Conservation (phyloP, 805 yeast species). For the Saturnispora bothae region DNA sequence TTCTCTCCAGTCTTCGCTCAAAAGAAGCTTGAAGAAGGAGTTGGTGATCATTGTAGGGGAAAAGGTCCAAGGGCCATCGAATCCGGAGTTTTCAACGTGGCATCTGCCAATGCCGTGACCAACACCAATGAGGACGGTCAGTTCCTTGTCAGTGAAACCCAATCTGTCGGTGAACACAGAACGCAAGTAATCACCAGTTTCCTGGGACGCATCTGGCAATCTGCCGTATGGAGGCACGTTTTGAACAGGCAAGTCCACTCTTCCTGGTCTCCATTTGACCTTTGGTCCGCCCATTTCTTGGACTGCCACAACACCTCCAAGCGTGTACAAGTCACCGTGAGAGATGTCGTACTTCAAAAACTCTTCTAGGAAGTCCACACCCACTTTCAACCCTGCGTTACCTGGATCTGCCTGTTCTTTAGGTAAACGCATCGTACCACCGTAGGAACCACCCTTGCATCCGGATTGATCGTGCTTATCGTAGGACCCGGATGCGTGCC, state of each 20-base stretch:
- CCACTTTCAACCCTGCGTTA: conserved; percentile 42
- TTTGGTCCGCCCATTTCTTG: conserved; percentile 58
- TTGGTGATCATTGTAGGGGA: conserved; percentile 66
- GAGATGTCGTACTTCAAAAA: conserved; percentile 45
- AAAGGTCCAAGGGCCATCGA: conserved; percentile 86
- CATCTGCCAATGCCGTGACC: conserved; percentile 42
- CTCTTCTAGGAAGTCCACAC: conserved; percentile 46
- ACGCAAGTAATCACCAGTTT: conserved; percentile 34
- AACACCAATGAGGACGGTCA: conserved; percentile 35
- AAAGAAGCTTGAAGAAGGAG: conserved; percentile 52
- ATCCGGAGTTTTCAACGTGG: conserved; percentile 53
- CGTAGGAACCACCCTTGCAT: conserved; percentile 36
- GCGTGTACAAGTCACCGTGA: conserved; percentile 61
- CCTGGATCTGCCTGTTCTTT: conserved; percentile 42
- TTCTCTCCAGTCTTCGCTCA: conserved; percentile 48
- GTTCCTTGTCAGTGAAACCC: conserved; percentile 38
- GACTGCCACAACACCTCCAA: conserved; percentile 56
- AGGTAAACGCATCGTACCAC: conserved; percentile 42
- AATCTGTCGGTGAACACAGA: conserved; percentile 32
- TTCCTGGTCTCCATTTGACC: conserved; percentile 46
- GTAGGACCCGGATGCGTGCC: conserved; percentile 43
- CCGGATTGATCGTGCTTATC: conserved; percentile 33
- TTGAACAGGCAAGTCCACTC: conserved; percentile 28
- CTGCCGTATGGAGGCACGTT: conserved; percentile 38
- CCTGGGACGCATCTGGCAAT: conserved; percentile 40